These are phyloP conservation scores for Stagonosporopsis cucurbitacearum DNA, from an alignment of 2,329 filamentous ascomycete genomes.

Conservation along the genomic window DNA sequence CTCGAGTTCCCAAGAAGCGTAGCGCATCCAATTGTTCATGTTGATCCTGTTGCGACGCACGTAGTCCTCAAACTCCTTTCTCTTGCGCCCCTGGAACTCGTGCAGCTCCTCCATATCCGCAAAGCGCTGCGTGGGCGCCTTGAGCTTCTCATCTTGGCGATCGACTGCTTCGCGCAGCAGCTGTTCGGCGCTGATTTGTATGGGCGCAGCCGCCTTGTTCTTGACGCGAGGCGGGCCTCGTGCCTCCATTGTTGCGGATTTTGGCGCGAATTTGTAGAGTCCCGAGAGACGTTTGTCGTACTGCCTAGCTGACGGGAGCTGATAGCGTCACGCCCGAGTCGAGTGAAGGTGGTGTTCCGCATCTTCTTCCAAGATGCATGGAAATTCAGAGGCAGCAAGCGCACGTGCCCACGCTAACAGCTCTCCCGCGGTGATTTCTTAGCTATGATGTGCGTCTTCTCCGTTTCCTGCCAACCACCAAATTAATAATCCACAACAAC, in stretches of 20 bases:
- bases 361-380: not conserved
- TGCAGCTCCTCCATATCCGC: slow-evolving; percentile 97
- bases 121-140: slow-evolving; percentile 93
- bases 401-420: slow-evolving; percentile 16
- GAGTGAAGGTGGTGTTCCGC: not conserved
- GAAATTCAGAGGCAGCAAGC: slow-evolving; percentile 15
- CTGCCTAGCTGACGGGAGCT: slow-evolving; percentile 12
- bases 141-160: slow-evolving; percentile 84
- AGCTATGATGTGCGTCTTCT: slow-evolving; percentile 17
- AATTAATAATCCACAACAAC: slow-evolving; percentile 1
- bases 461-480: slow-evolving; percentile 8
- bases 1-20: slow-evolving; percentile 96
- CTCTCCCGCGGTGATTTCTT: slow-evolving; percentile 21
- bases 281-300: not conserved
- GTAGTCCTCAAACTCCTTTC: slow-evolving; percentile 98
- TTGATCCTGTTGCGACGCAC: slow-evolving; percentile 92
- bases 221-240: slow-evolving; percentile 95
- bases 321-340: not conserved
- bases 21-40: slow-evolving; percentile 99
- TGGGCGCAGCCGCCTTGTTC: slow-evolving; percentile 90
- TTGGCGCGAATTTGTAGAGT: not conserved
- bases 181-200: slow-evolving; percentile 92
- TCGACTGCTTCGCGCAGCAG: slow-evolving; percentile 96
- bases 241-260: slow-evolving; percentile 74
- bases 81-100: slow-evolving; percentile 94